phyloP scores from a whole-genome alignment of 805 yeast genomes.

The Metschnikowia arizonensis region DNA sequence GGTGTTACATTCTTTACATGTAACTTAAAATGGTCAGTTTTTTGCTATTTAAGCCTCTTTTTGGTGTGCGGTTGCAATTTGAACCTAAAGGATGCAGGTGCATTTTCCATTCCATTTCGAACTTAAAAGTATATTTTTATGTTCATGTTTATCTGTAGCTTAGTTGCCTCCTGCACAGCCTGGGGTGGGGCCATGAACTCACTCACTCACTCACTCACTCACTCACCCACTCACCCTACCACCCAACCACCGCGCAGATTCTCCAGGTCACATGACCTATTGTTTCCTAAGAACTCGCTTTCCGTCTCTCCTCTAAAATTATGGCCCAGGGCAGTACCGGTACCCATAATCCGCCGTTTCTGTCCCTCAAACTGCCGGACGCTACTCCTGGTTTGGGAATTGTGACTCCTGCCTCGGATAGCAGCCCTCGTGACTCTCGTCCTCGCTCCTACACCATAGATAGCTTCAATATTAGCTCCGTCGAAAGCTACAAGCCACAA shows the following conservation, averaged over 20 bases:
- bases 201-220: no score
- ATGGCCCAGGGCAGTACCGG: constrained; percentile 6
- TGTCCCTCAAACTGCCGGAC: background rate
- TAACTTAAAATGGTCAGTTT: no score
- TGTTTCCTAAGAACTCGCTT: background rate
- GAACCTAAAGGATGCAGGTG: background rate
- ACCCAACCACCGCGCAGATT: constrained; percentile 4
- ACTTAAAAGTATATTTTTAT: background rate
- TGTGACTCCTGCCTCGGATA: constrained; percentile 8
- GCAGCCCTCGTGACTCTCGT: constrained; percentile 3
- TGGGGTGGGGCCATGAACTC: background rate
- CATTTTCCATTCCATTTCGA: no score
- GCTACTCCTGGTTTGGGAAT: constrained; percentile 10
- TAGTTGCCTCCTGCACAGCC: background rate
- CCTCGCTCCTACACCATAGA: constrained; percentile 17
- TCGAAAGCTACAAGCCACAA: constrained; percentile 12
- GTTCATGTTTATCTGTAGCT: background rate
- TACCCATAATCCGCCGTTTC: background rate
- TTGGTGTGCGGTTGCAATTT: background rate
- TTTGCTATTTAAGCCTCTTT: background rate
- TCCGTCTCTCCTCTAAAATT: background rate
- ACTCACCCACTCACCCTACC: no score
- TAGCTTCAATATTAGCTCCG: constrained; percentile 18
- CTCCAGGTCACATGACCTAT: constrained; percentile 2
- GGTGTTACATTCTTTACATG: background rate